A percentile compares a stretch with the other conserved stretches of the same genome.
Evolutionary conservation across 768 basidiomycete species (phyloP).

Genomic region (Mycena latifolia): DNA sequence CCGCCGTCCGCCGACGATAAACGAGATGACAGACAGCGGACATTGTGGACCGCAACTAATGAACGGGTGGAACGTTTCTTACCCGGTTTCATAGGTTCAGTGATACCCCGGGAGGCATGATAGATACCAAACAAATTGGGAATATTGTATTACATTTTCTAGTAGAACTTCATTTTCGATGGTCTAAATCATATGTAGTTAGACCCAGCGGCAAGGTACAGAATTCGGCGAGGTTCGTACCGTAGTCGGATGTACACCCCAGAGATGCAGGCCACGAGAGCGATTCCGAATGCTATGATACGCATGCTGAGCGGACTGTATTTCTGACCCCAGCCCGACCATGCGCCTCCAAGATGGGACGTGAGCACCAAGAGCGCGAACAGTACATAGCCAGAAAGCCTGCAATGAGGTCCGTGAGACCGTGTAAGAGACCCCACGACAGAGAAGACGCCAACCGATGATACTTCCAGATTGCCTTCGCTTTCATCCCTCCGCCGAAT

Average conservation of each 20-base stretch:
- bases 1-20: constrained; percentile 66
- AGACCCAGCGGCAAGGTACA: not conserved
- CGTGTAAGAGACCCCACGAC: not conserved
- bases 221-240: constrained; percentile 47
- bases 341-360: constrained; percentile 76
- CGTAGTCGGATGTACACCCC: constrained; percentile 64
- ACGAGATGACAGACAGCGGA: constrained; percentile 71
- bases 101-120: constrained; percentile 60
- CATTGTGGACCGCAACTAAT: constrained; percentile 87
- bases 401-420: constrained; percentile 38
- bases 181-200: constrained; percentile 51
- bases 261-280: constrained; percentile 60
- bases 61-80: constrained; percentile 92
- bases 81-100: constrained; percentile 86
- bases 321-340: constrained; percentile 69
- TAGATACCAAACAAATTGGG: constrained; percentile 27
- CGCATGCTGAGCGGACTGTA: constrained; percentile 54
- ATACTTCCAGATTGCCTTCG: constrained; percentile 87
- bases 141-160: constrained; percentile 45
- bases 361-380: constrained; percentile 73
- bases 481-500: constrained; percentile 79
- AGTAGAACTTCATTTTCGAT: constrained; percentile 73
- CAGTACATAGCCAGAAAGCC: constrained; percentile 81
- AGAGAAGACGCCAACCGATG: constrained; percentile 65
- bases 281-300: constrained; percentile 65